These are phyloP conservation scores for Knoxia roxburghii DNA, from an alignment of 257 asterid species.

Conservation along the genomic window DNA sequence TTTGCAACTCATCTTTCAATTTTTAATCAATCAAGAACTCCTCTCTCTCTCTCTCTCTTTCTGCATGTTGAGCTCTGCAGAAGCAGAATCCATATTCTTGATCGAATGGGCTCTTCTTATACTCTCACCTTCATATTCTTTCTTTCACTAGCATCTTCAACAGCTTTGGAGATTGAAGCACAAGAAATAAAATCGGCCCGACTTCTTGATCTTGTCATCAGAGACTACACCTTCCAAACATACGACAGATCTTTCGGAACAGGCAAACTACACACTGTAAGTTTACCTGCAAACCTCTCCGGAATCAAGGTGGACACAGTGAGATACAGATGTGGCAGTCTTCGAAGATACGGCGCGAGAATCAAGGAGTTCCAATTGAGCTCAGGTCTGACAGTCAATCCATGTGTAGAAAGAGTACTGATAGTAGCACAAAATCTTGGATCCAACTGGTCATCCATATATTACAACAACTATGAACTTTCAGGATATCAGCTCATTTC, in stretches of 20 bases:
- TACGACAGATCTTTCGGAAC: slow-evolving; percentile 46
- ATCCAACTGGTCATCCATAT: slow-evolving; percentile 63
- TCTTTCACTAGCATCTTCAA: slow-evolving; percentile 26
- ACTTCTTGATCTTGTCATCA: slow-evolving; percentile 56
- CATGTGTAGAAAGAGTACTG: slow-evolving; percentile 54
- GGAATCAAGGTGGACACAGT: slow-evolving; percentile 51
- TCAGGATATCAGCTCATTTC: slow-evolving; percentile 68
- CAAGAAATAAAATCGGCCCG: slow-evolving; percentile 64
- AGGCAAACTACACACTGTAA: slow-evolving; percentile 42
- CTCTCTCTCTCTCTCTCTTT: slow-evolving; percentile 14
- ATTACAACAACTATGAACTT: slow-evolving; percentile 49
- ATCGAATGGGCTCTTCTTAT: slow-evolving; percentile 36
- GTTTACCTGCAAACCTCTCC: slow-evolving; percentile 58
- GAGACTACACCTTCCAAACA: slow-evolving; percentile 59
- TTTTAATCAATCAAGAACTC: not conserved
- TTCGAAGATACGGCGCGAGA: slow-evolving; percentile 61
- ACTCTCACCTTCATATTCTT: slow-evolving; percentile 29
- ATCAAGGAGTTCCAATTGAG: slow-evolving; percentile 46
- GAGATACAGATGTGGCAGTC: slow-evolving; percentile 77
- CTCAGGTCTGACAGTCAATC: slow-evolving; percentile 38
- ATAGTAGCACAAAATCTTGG: slow-evolving; percentile 54
- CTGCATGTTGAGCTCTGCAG: slow-evolving; percentile 19
- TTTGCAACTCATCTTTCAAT: slow-evolving; percentile 9
- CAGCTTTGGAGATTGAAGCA: slow-evolving; percentile 17
- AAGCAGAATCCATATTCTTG: slow-evolving; percentile 14